Conservation (phyloP, 192 early-diverging fungal species). For the Funneliformis geosporum region DNA sequence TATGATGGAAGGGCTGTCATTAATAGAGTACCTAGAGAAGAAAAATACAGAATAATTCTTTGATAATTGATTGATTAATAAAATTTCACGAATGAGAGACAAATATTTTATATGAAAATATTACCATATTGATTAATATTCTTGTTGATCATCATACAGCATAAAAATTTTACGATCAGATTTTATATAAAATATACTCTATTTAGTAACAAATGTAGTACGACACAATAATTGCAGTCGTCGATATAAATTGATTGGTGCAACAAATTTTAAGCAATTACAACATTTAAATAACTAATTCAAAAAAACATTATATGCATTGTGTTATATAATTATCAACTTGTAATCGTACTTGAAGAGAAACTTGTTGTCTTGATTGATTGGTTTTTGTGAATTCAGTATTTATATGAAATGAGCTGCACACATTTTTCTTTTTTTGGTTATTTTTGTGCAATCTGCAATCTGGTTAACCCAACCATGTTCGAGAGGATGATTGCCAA, state of each 20-base stretch:
- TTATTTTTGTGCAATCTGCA: conserved; percentile 17
- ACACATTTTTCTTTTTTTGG: conserved; percentile 28
- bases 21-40: conserved; percentile 82
- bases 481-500: neutral
- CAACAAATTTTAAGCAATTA: neutral
- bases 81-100: too few relatives aligned
- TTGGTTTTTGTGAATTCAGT: conserved; percentile 3
- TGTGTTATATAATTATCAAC: too few relatives aligned
- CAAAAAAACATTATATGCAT: too few relatives aligned
- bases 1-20: conserved; percentile 94
- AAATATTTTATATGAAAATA: too few relatives aligned
- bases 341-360: too few relatives aligned
- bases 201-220: neutral
- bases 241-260: neutral
- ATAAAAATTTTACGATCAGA: too few relatives aligned
- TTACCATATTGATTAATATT: too few relatives aligned
- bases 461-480: conserved; percentile 7
- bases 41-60: conserved; percentile 82
- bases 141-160: too few relatives aligned
- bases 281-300: too few relatives aligned
- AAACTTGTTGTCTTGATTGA: too few relatives aligned
- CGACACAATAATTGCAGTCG: neutral
- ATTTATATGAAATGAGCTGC: conserved; percentile 1
- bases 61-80: conserved; percentile 9
- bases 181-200: neutral